Percentiles rank a stretch among this genome's conserved stretches.
Evolutionary conservation across 768 basidiomycete genomes (phyloP).

Genomic region (Podaxis carcinomalis): DNA sequence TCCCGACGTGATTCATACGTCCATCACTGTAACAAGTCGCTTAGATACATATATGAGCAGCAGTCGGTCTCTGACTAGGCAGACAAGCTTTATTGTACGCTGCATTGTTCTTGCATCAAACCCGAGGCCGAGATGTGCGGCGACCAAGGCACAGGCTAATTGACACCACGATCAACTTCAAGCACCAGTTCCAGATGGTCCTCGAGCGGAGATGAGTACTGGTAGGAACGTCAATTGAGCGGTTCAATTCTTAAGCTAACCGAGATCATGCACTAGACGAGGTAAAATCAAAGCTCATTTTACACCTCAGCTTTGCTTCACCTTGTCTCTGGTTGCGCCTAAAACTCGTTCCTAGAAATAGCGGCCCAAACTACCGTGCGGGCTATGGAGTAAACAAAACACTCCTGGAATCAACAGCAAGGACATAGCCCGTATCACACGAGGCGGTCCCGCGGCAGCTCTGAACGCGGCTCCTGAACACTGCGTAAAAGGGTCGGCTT

Average conservation of each 20-base stretch:
- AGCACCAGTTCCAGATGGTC: not conserved
- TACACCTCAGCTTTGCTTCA: not conserved
- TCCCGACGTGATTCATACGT: not conserved
- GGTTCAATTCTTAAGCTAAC: not conserved
- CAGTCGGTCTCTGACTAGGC: not conserved
- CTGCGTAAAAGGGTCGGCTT: not conserved
- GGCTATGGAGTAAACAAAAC: not conserved
- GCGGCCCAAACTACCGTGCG: not conserved
- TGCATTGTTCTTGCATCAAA: not conserved
- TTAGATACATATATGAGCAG: not conserved
- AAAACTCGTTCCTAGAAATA: not conserved
- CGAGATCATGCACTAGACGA: not conserved
- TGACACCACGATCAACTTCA: not conserved
- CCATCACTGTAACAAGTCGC: conserved; percentile 4
- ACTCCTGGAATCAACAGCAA: not conserved
- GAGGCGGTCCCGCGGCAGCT: conserved; percentile 1
- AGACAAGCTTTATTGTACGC: not conserved
- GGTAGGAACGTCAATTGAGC: not conserved
- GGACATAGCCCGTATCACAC: not conserved
- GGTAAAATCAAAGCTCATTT: not conserved
- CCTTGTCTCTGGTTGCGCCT: not conserved
- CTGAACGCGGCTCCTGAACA: not conserved
- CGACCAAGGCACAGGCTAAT: not conserved
- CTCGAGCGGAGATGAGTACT: not conserved
- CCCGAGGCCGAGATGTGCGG: not conserved